Percentiles rank a stretch among this genome's conserved stretches.
These are phyloP conservation scores for Mycena pura DNA, from an alignment of 768 basidiomycete species.

Conservation along the genomic window DNA sequence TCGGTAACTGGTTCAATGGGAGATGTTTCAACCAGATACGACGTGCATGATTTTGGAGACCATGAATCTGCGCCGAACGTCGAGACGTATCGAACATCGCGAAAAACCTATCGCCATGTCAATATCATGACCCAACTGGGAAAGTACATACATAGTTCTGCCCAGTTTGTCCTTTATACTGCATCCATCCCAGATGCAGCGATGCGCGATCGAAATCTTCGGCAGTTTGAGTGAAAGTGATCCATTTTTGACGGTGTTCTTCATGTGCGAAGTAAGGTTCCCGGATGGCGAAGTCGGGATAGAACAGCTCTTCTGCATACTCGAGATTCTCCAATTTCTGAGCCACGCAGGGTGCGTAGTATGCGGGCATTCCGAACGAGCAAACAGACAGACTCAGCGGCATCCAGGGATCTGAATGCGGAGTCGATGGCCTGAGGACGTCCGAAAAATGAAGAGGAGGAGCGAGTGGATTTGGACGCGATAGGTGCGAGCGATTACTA, in stretches of 20 bases:
- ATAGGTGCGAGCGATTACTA: too few species aligned
- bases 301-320: conserved; percentile 21
- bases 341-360: conserved; percentile 21
- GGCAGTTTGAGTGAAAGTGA: background rate
- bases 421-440: background rate
- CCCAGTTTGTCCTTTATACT: conserved; percentile 19
- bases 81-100: conserved; percentile 7
- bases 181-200: conserved; percentile 12
- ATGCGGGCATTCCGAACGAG: conserved; percentile 14
- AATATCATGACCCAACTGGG: background rate
- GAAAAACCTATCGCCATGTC: conserved; percentile 6
- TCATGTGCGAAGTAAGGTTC: conserved; percentile 17
- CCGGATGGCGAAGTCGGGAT: conserved; percentile 23
- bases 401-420: background rate
- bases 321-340: background rate
- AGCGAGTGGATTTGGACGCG: too few species aligned
- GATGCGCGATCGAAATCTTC: background rate
- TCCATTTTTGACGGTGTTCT: conserved; percentile 18
- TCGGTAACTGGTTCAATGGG: conserved; percentile 5
- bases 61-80: conserved; percentile 1
- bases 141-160: conserved; percentile 20
- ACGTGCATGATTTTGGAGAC: conserved; percentile 16
- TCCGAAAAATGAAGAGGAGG: too few species aligned
- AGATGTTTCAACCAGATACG: conserved; percentile 5
- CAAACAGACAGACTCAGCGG: conserved; percentile 14